These are phyloP conservation scores for Penicillium sp. DNA, from an alignment of 2,329 filamentous ascomycete species.

Conservation along the genomic window DNA sequence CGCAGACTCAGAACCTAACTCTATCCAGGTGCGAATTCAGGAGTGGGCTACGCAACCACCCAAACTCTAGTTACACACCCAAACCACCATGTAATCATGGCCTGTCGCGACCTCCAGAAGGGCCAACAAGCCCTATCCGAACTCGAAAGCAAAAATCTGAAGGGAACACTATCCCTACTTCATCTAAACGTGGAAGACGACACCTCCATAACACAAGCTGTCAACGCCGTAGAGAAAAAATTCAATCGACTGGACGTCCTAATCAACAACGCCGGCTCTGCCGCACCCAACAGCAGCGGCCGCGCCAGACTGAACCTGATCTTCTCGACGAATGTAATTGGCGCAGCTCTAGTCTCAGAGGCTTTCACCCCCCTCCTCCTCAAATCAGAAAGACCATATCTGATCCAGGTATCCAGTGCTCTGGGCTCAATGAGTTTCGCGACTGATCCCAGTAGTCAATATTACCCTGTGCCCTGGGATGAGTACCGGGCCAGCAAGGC, in stretches of 20 bases:
- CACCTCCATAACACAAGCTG: conserved; percentile 27
- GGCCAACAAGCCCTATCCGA: conserved; percentile 11
- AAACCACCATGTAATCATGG: conserved; percentile 18
- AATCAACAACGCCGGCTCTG: conserved; percentile 15
- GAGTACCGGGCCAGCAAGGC: conserved; percentile 23
- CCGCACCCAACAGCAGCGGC: background rate
- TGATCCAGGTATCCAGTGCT: conserved; percentile 37
- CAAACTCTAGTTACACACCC: conserved; percentile 12
- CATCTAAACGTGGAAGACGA: conserved; percentile 37
- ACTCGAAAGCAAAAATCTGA: conserved; percentile 10
- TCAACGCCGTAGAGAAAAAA: conserved; percentile 6
- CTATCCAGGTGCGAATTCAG: conserved; percentile 20
- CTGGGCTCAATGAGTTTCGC: conserved; percentile 28
- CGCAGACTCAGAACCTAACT: background rate
- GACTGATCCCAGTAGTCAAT: background rate
- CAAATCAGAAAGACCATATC: conserved; percentile 26
- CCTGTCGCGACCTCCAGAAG: conserved; percentile 9
- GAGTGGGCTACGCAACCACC: conserved; percentile 20
- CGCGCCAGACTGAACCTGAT: conserved; percentile 10
- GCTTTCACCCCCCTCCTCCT: conserved; percentile 34
- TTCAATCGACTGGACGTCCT: conserved; percentile 20
- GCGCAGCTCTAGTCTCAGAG: conserved; percentile 31
- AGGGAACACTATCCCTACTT: conserved; percentile 33
- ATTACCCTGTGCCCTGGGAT: conserved; percentile 7
- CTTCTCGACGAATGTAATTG: conserved; percentile 38